Conservation (phyloP, 495 filamentous ascomycete species). For the Lichenothelia convexa region DNA sequence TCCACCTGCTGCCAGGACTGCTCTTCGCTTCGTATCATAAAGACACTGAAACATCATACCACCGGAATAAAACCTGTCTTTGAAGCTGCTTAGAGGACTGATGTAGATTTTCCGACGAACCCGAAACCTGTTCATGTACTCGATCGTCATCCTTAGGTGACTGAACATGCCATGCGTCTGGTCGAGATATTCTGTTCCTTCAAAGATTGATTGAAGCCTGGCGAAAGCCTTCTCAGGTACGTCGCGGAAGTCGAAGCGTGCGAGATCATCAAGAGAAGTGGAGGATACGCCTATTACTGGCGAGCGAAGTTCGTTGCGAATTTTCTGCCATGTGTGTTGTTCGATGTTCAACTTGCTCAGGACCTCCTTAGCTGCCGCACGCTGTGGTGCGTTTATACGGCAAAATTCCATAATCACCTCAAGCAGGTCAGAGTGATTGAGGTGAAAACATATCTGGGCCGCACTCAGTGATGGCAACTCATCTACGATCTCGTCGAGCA, state of each 20-base stretch:
- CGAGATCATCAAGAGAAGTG: conserved; percentile 79
- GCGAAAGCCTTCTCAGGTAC: conserved; percentile 53
- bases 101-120: conserved; percentile 67
- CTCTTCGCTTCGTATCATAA: conserved; percentile 64
- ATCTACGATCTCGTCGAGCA: conserved; percentile 75
- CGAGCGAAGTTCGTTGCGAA: conserved; percentile 64
- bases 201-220: conserved; percentile 54
- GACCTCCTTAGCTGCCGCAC: conserved; percentile 58
- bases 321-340: conserved; percentile 67
- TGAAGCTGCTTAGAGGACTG: conserved; percentile 69
- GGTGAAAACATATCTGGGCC: conserved; percentile 68
- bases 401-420: conserved; percentile 77
- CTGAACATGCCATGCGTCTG: conserved; percentile 53
- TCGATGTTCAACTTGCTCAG: conserved; percentile 77
- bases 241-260: conserved; percentile 77
- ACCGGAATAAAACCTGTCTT: conserved; percentile 80
- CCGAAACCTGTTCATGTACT: conserved; percentile 55
- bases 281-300: conserved; percentile 66
- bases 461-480: conserved; percentile 58
- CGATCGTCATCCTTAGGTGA: conserved; percentile 56
- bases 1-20: conserved; percentile 86
- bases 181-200: conserved; percentile 48
- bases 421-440: conserved; percentile 78
- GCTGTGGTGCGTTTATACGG: conserved; percentile 47
- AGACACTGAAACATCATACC: conserved; percentile 83